These are phyloP conservation scores for Uromyces viciae-fabae DNA, from an alignment of 1,284 basidiomycete species.

Conservation along the genomic window DNA sequence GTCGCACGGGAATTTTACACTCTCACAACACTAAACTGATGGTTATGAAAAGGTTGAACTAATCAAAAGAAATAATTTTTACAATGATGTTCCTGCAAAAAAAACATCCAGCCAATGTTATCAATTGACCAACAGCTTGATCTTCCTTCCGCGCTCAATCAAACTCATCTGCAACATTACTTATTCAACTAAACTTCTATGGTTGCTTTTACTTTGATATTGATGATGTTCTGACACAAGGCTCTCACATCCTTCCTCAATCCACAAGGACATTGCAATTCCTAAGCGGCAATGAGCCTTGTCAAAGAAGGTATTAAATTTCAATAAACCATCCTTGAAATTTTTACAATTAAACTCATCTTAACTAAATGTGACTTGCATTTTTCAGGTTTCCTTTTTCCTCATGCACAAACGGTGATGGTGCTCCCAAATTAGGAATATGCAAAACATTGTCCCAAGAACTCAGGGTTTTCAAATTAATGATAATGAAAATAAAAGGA, in stretches of 20 bases:
- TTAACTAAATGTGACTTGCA: not conserved
- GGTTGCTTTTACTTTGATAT: constrained; percentile 31
- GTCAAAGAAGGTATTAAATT: not conserved
- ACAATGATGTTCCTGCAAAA: too few relatives aligned
- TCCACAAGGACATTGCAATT: constrained; percentile 15
- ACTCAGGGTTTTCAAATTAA: too few relatives aligned
- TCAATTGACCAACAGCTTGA: too few relatives aligned
- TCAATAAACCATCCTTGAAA: not conserved
- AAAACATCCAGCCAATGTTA: too few relatives aligned
- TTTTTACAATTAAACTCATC: not conserved
- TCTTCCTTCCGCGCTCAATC: too few relatives aligned
- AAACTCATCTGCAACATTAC: not conserved
- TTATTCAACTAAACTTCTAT: not conserved
- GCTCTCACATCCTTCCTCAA: constrained; percentile 26
- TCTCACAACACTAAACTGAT: too few relatives aligned
- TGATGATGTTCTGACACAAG: constrained; percentile 30
- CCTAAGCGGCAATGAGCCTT: constrained; percentile 9
- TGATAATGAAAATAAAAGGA: too few relatives aligned
- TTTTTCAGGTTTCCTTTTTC: constrained; percentile 33
- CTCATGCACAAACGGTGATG: constrained; percentile 37
- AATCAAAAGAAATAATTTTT: too few relatives aligned
- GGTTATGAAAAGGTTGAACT: too few relatives aligned
- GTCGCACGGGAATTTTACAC: too few relatives aligned
- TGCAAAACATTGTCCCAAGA: constrained; percentile 18
- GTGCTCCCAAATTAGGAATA: constrained; percentile 10